Evolutionary conservation across 2,329 filamentous ascomycete genomes (phyloP), one percentile per base, ranked within the genome.

Genomic region (Botrytis byssoidea): DNA sequence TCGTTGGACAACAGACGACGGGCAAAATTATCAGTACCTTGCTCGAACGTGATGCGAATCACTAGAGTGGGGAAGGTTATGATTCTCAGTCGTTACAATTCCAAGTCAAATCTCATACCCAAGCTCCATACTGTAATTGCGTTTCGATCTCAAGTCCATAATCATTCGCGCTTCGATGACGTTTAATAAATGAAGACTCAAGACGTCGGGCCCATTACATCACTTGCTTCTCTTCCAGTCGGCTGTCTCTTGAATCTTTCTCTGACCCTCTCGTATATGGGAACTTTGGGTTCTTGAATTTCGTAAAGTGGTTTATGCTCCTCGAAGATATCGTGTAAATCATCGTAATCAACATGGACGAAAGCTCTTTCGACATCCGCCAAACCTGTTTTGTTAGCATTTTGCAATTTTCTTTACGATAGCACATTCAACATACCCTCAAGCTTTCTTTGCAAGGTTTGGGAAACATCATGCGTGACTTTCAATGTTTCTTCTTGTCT

Each of bases 301-400:
- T 72, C 70, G 46, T 72, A 72, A 37, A 72, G 63, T 46, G 70
- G 70, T 60, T 72, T 72, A 32, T 72, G 70, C 40, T 72, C 70
- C 57, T 72, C 70, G 32, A 72, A 72, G 40, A 72, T 72, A 44
- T 72, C 70, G 6, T 72, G 70, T 59, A 72, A n/a, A 59, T 72
- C 70, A 37, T 98, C 96, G 79, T 97, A 98, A 82, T 99, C 96
- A 29, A 98, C 95, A 82, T 99, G 96, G 32, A 98, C 96, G 81
- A 98, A 98, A 0, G 94, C 94, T 74, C 96, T 86, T 87, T 98
- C 96, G 16, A 98, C 91, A 81, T 97, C 92, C 0, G 96, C 95
- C 76, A 99, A 83, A 46, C 70, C 70, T 72, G 16, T 59, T 3
- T 57, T 32, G 48, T 68, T 32, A 68, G 66, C 9, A 32, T 42